Conservation (phyloP, 495 filamentous ascomycete species). For the Staphylotrichum longicolle region DNA sequence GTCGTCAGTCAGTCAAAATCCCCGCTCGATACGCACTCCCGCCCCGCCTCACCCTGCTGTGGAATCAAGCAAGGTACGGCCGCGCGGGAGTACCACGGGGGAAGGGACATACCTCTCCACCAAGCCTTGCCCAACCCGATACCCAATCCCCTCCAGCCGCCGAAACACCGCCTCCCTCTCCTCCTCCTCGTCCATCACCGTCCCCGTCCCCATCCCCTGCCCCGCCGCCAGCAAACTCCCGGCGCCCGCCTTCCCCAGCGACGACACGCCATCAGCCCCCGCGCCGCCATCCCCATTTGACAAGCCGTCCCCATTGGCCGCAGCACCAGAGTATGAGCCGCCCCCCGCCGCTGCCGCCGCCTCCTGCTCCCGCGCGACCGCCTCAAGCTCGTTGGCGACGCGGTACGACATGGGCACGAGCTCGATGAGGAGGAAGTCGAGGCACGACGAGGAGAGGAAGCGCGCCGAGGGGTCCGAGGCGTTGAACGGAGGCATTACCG, state of each 20-base stretch:
- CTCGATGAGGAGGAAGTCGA: constrained; percentile 94
- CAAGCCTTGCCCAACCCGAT: constrained; percentile 88
- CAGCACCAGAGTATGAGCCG: too few relatives aligned
- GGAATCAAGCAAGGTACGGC: too few relatives aligned
- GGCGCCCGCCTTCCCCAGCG: not conserved
- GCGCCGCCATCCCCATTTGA: not conserved
- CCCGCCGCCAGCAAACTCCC: not conserved
- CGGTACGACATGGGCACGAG: constrained; percentile 92
- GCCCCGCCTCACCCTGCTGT: too few relatives aligned
- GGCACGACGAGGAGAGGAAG: constrained; percentile 74
- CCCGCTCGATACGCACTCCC: too few relatives aligned
- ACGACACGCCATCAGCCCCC: constrained; percentile 1
- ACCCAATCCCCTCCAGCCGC: constrained; percentile 80
- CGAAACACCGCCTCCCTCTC: constrained; percentile 78
- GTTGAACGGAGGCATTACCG: constrained; percentile 65
- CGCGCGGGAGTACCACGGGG: too few relatives aligned
- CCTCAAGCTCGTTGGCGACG: constrained; percentile 58
- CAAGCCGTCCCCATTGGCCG: constrained; percentile 1
- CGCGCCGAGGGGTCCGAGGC: constrained; percentile 72
- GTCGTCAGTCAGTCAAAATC: not conserved
- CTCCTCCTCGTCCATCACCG: constrained; percentile 65
- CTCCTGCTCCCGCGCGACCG: constrained; percentile 31
- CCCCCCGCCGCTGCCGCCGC: not conserved
- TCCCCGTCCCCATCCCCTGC: constrained; percentile 14
- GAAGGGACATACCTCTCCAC: constrained; percentile 71